Conservation (phyloP, 2,329 filamentous ascomycete genomes). For the Pestalotiopsis sp. region DNA sequence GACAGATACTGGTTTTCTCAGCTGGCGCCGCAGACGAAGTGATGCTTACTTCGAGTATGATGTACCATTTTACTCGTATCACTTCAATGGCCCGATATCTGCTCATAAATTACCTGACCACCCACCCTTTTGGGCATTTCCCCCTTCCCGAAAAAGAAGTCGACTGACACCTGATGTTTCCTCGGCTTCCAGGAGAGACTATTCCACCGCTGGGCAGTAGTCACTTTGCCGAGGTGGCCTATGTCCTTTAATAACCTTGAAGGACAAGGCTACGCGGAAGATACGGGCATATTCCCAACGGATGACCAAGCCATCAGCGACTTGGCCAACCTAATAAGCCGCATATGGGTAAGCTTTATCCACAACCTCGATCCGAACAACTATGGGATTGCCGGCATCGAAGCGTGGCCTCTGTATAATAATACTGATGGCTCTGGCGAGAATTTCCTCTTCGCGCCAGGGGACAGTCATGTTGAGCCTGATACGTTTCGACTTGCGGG, state of each 20-base stretch:
- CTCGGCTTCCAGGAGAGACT: background rate
- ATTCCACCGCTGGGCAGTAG: background rate
- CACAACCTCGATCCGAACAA: too few species aligned
- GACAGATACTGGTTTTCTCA: background rate
- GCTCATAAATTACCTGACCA: background rate
- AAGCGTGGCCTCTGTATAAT: background rate
- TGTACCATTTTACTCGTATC: background rate
- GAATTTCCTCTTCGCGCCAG: background rate
- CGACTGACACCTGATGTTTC: background rate
- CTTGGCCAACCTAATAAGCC: too few species aligned
- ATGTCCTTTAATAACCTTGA: too few species aligned
- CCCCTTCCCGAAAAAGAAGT: accelerated
- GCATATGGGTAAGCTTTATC: too few species aligned
- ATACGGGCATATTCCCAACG: too few species aligned
- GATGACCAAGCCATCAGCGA: too few species aligned
- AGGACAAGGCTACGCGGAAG: too few species aligned
- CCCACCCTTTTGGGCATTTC: too few species aligned
- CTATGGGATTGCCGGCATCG: background rate
- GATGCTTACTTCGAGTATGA: background rate
- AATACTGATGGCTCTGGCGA: background rate
- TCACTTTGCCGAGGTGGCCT: background rate
- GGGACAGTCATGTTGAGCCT: background rate
- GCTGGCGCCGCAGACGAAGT: background rate
- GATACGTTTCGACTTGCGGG: background rate
- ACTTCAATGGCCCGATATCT: background rate